Evolutionary conservation across 768 basidiomycete genomes (phyloP).

Genomic region (Dacryopinax primogenitus): DNA sequence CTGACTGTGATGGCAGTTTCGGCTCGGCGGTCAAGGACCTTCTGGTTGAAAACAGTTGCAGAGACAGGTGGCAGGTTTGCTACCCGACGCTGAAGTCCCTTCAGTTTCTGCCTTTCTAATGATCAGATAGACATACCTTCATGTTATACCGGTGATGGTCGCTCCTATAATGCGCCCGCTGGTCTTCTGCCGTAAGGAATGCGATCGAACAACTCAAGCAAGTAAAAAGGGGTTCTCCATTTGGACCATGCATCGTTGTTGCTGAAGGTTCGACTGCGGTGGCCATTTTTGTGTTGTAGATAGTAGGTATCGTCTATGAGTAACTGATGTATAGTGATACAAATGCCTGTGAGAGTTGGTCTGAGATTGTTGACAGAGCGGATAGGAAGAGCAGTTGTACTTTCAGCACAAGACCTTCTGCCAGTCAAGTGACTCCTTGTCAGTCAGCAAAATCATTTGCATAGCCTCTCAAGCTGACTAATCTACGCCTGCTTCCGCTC

Average conservation of each 20-base stretch:
- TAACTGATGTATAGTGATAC: not conserved
- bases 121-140: slow-evolving; percentile 36
- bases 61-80: slow-evolving; percentile 80
- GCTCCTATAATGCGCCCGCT: slow-evolving; percentile 78
- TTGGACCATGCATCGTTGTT: not conserved
- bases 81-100: slow-evolving; percentile 49
- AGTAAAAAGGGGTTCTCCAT: slow-evolving; percentile 45
- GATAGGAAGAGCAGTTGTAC: too few relatives aligned
- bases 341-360: not conserved
- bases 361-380: too few relatives aligned
- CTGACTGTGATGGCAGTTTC: slow-evolving; percentile 62
- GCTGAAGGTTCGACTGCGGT: not conserved
- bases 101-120: not conserved
- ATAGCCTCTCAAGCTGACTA: not conserved
- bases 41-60: slow-evolving; percentile 66
- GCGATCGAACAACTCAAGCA: slow-evolving; percentile 87
- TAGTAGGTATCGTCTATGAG: not conserved
- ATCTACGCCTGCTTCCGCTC: not conserved
- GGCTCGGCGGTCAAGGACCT: slow-evolving; percentile 63
- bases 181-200: slow-evolving; percentile 68
- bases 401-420: too few relatives aligned
- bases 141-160: slow-evolving; percentile 98
- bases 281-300: not conserved
- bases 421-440: not conserved
- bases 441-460: not conserved